Evolutionary conservation across 305 asterid species (phyloP).

Genomic region (Plantago coronopus): DNA sequence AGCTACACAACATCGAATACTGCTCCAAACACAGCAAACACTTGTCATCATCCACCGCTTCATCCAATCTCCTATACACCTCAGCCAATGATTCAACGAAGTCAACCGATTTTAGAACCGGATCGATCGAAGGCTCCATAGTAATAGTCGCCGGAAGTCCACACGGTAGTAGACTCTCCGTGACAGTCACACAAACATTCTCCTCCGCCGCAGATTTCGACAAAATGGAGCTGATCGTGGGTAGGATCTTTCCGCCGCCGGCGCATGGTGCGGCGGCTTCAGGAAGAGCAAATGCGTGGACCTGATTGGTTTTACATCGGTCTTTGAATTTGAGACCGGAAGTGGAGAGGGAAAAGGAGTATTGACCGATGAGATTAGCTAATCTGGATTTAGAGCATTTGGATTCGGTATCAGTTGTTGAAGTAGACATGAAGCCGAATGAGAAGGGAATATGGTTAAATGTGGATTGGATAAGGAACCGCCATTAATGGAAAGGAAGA

Average conservation of each 20-base stretch:
- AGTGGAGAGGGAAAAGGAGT: constrained; percentile 26
- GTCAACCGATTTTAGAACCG: constrained; percentile 41
- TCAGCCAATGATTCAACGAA: constrained; percentile 44
- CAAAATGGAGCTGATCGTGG: constrained; percentile 11
- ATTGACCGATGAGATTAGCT: constrained; percentile 42
- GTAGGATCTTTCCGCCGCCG: constrained; percentile 15
- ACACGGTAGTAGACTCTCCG: constrained; percentile 38
- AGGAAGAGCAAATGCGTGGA: constrained; percentile 45
- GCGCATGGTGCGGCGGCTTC: constrained; percentile 25
- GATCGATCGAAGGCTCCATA: constrained; percentile 43
- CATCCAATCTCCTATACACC: constrained; percentile 29
- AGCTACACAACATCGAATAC: constrained; percentile 32
- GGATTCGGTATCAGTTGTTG: constrained; percentile 35
- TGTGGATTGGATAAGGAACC: neutral
- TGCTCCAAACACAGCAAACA: constrained; percentile 38
- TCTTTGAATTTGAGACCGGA: constrained; percentile 46
- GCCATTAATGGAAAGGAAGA: neutral
- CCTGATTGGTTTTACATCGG: constrained; percentile 48
- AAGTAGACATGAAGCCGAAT: constrained; percentile 38
- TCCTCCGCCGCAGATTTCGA: constrained; percentile 2
- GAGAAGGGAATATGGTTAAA: neutral
- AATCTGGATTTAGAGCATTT: constrained; percentile 38
- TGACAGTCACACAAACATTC: constrained; percentile 20
- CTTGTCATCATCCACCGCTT: constrained; percentile 26
- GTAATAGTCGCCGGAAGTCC: constrained; percentile 40